Evolutionary conservation across 306 rosid genomes (phyloP).

Genomic region (Ziziphus jujuba): DNA sequence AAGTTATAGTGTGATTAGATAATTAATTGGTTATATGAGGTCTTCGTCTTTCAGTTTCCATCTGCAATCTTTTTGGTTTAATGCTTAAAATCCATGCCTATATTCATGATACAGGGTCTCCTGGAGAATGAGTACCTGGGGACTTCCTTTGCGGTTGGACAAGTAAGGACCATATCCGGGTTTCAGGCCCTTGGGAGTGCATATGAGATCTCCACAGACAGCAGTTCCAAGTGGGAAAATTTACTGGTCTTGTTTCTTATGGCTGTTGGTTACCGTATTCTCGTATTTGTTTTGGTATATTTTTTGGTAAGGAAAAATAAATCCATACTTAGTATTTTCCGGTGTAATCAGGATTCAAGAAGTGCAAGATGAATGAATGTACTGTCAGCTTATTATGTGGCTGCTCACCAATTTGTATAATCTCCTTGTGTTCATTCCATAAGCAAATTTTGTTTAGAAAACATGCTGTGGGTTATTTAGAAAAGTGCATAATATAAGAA

Average conservation of each 20-base stretch:
- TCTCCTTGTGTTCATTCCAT: neutral
- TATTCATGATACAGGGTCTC: constrained; percentile 58
- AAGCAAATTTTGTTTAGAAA: constrained; percentile 31
- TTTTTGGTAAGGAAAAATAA: constrained; percentile 48
- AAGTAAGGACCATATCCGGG: constrained; percentile 91
- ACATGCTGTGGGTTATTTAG: constrained; percentile 29
- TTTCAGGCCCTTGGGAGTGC: constrained; percentile 79
- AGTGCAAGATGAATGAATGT: constrained; percentile 52
- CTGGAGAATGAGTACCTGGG: constrained; percentile 94
- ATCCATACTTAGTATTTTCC: constrained; percentile 43
- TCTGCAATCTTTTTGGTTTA: no score
- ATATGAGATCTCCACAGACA: constrained; percentile 67
- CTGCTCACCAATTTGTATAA: constrained; percentile 36
- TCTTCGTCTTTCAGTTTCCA: no score
- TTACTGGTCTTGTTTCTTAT: constrained; percentile 83
- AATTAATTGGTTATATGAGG: no score
- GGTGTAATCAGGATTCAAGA: constrained; percentile 55
- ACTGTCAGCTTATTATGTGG: constrained; percentile 30
- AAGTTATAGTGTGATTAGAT: no score
- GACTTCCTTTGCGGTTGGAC: constrained; percentile 85
- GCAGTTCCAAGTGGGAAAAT: constrained; percentile 81
- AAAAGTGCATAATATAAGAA: constrained; percentile 25
- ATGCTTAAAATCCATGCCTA: no score
- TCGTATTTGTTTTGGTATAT: constrained; percentile 54
- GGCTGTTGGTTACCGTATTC: constrained; percentile 75